These are phyloP conservation scores for Aspergillus cejpii DNA, from an alignment of 2,329 filamentous ascomycete genomes.

Conservation along the genomic window DNA sequence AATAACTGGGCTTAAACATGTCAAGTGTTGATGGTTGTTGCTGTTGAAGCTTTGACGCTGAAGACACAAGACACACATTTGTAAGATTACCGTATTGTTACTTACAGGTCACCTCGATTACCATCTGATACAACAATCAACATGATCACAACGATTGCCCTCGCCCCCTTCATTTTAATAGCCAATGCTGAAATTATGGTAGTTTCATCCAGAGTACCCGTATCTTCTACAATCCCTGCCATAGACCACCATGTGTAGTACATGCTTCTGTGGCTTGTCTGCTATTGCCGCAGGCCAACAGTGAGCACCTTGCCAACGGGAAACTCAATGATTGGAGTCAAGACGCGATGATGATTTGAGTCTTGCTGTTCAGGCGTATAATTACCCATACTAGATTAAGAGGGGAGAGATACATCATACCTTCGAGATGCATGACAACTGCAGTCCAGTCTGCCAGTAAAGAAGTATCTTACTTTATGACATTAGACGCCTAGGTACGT, in stretches of 20 bases:
- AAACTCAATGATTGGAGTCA: constrained; percentile 9
- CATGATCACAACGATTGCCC: neutral
- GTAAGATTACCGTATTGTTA: neutral
- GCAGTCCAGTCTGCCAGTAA: too few relatives aligned
- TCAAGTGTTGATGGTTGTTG: neutral
- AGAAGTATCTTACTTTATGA: too few relatives aligned
- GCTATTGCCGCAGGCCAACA: constrained; percentile 1
- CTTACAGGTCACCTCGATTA: neutral
- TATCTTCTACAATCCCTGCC: neutral
- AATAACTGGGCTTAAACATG: neutral
- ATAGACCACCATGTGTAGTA: neutral
- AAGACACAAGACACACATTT: neutral
- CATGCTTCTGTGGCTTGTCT: neutral
- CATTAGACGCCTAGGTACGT: too few relatives aligned
- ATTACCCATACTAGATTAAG: too few relatives aligned
- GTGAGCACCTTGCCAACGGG: neutral
- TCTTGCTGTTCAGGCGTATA: neutral
- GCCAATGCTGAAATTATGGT: neutral
- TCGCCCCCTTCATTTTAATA: neutral
- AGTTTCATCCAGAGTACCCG: neutral
- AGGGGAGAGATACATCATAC: too few relatives aligned
- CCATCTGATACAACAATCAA: neutral
- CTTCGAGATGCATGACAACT: too few relatives aligned
- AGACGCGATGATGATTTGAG: constrained; percentile 9
- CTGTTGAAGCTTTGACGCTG: neutral